A percentile compares a stretch with the other conserved stretches of the same genome.
These are phyloP conservation scores for Russula lepida DNA, from an alignment of 768 basidiomycete genomes.

Conservation along the genomic window DNA sequence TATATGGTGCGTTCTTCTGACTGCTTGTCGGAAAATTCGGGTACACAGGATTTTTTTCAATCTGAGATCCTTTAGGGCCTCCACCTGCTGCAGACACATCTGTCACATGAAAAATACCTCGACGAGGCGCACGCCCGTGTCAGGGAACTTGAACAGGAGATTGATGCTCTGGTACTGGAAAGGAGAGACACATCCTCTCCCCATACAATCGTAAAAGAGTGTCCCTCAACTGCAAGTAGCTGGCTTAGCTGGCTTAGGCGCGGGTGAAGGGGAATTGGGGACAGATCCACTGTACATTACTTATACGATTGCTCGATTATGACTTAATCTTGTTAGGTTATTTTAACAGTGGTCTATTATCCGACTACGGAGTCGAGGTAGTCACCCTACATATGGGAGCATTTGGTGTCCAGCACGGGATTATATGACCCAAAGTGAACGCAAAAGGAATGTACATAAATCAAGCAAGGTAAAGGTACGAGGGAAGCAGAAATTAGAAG, in stretches of 20 bases:
- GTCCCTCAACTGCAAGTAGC: neutral
- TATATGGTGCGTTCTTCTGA: conserved; percentile 47
- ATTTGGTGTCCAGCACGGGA: neutral
- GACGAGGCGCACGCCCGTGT: conserved; percentile 51
- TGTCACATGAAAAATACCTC: conserved; percentile 67
- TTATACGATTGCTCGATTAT: neutral
- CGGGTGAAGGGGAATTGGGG: neutral
- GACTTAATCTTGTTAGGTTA: neutral
- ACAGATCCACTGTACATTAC: neutral
- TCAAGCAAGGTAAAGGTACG: conserved; percentile 8
- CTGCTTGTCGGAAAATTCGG: neutral
- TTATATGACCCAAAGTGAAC: neutral
- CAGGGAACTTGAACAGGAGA: conserved; percentile 48
- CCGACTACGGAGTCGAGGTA: neutral
- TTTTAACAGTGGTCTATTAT: neutral
- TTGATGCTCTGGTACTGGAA: conserved; percentile 30
- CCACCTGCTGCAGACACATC: conserved; percentile 49
- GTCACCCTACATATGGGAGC: neutral
- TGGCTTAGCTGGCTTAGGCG: conserved; percentile 6
- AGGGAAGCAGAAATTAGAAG: conserved; percentile 19
- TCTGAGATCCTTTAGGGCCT: conserved; percentile 41
- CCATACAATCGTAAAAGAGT: neutral
- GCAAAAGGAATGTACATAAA: conserved; percentile 2
- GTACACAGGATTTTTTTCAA: too few relatives aligned
- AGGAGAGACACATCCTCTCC: neutral